Evolutionary conservation across 148 eudicot species (phyloP), one percentile per base, ranked within the genome.

Genomic region (Camellia granthamiana): DNA sequence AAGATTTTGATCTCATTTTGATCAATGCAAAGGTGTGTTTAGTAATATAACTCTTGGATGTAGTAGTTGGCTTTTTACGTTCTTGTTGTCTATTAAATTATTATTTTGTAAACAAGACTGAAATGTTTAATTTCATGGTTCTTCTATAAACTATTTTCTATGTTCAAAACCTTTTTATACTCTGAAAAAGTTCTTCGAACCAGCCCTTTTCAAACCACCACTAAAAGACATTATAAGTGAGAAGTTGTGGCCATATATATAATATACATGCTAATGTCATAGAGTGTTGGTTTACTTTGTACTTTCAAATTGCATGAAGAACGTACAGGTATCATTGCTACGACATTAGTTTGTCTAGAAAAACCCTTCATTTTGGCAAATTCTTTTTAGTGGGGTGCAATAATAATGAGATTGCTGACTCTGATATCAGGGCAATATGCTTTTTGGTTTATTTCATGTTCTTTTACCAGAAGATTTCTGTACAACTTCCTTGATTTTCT

Each of bases 1-100:
- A 88, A 82, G 99, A 97, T 88, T 90, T 97, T 82, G 99, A 97
- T 83, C 92, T 97, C 74, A 94, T 97, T 71, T 78, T 97, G 83
- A 79, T 78, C 76, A 97, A 97, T 79, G 99, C 99, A 54, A 97
- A 97, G 98, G 99, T 97, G 76, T 55, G 87, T 75, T 61, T 47
- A 52, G 13, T 63, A 41, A 42, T 75, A 43, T 13, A 16, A 66
- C 58, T 54, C 38, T 42, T 64, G 0, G 23, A 21, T 42, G 5
- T 49, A 21, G 10, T 14, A 6, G 11, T 58, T 11, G 19, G 18
- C 47, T 61, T 43, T n/a, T 19, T 63, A 8, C 0, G 61, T 61
- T 64, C 56, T 46, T 19, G 15, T 46, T 69, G 15, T 76, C 61
- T 44, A 15, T 43, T 18, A 6, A 23, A 61, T 14, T 16, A 43